Conservation (phyloP, 78 protist species). For the Reticulomyxa filosa region DNA sequence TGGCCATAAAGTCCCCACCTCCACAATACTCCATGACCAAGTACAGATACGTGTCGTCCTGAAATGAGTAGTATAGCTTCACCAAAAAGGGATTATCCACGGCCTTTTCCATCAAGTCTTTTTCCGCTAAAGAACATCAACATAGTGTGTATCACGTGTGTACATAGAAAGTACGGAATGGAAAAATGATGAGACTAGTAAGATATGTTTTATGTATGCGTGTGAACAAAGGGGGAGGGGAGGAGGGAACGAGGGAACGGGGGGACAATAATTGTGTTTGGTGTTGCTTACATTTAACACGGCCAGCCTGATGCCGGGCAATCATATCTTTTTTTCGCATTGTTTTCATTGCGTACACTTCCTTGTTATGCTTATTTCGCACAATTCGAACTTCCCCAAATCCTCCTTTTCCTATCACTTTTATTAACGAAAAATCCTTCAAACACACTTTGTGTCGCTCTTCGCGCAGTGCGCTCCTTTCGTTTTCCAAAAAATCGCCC, state of each 20-base stretch:
- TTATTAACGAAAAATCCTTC: constrained; percentile 1
- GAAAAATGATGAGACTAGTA: no score
- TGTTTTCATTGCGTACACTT: constrained; percentile 26
- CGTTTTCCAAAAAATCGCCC: no score
- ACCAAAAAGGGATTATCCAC: constrained; percentile 15
- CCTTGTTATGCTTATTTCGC: not conserved
- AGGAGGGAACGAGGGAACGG: no score
- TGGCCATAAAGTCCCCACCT: not conserved
- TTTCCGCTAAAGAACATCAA: no score
- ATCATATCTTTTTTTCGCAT: constrained; percentile 31
- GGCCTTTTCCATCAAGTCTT: constrained; percentile 27
- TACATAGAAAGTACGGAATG: no score
- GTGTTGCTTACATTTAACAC: no score
- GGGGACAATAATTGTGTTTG: no score
- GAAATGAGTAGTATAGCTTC: constrained; percentile 22
- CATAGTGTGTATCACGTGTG: no score
- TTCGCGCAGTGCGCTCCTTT: no score
- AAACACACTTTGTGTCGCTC: not conserved
- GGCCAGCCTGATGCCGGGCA: constrained; percentile 17
- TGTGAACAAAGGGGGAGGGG: no score
- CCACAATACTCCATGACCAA: not conserved
- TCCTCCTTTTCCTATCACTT: constrained; percentile 24
- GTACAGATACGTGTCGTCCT: not conserved
- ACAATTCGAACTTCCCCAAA: constrained; percentile 14
- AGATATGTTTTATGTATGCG: no score